Conservation (phyloP, 768 basidiomycete species). For the Flagelloscypha sp. region DNA sequence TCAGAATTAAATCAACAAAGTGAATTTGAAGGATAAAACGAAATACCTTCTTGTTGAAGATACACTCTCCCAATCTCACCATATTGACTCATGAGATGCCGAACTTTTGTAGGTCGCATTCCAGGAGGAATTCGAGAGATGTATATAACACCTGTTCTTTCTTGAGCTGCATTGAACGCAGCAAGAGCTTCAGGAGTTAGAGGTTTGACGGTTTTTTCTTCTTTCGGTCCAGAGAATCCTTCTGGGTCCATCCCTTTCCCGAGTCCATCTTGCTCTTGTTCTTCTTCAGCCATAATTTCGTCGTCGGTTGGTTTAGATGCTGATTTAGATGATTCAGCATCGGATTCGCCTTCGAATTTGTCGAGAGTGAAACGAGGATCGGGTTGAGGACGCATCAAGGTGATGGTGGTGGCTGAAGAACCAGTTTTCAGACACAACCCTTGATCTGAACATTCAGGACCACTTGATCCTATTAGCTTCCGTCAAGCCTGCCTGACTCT, state of each 20-base stretch:
- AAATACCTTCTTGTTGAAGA: constrained; percentile 82
- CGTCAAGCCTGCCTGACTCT: too few species aligned
- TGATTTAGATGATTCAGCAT: too few species aligned
- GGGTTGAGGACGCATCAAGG: too few species aligned
- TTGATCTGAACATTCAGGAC: too few species aligned
- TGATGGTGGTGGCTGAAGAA: too few species aligned
- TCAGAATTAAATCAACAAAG: background rate
- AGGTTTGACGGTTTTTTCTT: constrained; percentile 63
- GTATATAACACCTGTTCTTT: constrained; percentile 81
- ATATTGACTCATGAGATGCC: constrained; percentile 83
- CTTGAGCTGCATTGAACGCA: constrained; percentile 64
- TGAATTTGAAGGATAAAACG: background rate
- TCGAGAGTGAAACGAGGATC: too few species aligned
- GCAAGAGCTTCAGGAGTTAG: constrained; percentile 69
- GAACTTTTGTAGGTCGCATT: constrained; percentile 94
- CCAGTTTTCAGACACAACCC: too few species aligned
- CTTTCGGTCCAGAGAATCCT: constrained; percentile 48
- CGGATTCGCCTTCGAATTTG: too few species aligned
- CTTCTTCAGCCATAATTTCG: constrained; percentile 19
- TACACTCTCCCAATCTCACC: constrained; percentile 91
- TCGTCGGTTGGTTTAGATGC: too few species aligned
- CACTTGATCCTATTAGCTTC: too few species aligned
- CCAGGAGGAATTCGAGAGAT: constrained; percentile 95
- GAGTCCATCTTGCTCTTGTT: constrained; percentile 16
- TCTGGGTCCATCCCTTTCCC: constrained; percentile 48